Conservation (phyloP, 345 rosid genomes). For the Chamaenerion angustifolium region DNA sequence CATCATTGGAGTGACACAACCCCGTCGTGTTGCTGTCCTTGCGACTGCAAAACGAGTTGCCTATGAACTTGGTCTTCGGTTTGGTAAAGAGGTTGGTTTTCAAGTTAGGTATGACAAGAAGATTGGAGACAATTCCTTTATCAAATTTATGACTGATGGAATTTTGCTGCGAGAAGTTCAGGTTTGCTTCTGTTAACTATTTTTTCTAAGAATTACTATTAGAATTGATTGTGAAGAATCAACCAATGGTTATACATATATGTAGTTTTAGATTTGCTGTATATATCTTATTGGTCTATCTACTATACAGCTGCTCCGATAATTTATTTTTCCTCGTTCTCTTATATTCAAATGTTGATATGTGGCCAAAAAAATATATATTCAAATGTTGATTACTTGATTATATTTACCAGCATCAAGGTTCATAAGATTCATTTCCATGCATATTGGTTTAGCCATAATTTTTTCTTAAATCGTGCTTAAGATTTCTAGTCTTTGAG, state of each 20-base stretch:
- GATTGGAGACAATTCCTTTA: conserved; percentile 54
- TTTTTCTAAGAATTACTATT: not conserved
- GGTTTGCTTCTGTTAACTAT: conserved; percentile 23
- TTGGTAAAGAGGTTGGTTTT: conserved; percentile 89
- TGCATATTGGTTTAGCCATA: conserved; percentile 54
- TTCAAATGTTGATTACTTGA: too few species aligned
- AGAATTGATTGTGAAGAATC: not conserved
- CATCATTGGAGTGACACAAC: conserved; percentile 84
- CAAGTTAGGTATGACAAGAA: conserved; percentile 90
- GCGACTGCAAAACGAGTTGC: conserved; percentile 92
- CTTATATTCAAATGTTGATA: too few species aligned
- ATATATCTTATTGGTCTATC: too few species aligned
- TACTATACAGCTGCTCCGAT: too few species aligned
- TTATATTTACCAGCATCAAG: too few species aligned
- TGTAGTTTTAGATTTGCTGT: too few species aligned
- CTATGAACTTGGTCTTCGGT: conserved; percentile 68
- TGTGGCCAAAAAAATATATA: too few species aligned
- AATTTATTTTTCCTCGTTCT: too few species aligned
- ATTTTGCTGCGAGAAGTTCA: conserved; percentile 86
- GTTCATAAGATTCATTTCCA: conserved; percentile 74
- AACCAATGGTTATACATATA: not conserved
- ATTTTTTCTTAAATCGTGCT: conserved; percentile 93
- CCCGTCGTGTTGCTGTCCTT: conserved; percentile 93
- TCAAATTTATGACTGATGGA: conserved; percentile 97
- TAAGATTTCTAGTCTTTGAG: conserved; percentile 65